Evolutionary conservation across 2,329 filamentous ascomycete species (phyloP).

Genomic region (Colletotrichum sp.): DNA sequence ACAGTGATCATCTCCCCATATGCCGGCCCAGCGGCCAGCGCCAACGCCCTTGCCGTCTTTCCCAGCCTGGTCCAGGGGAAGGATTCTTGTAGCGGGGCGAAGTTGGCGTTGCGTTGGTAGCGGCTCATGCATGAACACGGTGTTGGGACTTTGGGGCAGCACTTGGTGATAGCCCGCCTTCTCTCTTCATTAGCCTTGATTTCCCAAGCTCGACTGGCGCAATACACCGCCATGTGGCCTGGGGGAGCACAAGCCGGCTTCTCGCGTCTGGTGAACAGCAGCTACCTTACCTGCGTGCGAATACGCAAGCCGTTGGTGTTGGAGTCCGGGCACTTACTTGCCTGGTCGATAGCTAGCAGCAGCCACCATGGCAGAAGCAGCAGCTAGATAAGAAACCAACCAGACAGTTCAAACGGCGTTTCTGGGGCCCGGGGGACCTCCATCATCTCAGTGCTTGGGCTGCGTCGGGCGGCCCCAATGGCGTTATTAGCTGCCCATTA

Average conservation of each 20-base stretch:
- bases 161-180: neutral
- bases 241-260: neutral
- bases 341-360: neutral
- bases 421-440: neutral
- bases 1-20: neutral
- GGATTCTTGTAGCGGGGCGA: conserved; percentile 1
- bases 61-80: neutral
- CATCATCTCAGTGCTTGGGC: neutral
- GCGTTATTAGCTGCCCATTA: conserved; percentile 6
- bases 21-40: neutral
- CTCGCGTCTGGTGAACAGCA: neutral
- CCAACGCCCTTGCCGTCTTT: neutral
- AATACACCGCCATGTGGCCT: neutral
- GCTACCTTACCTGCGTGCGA: neutral
- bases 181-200: neutral
- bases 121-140: conserved; percentile 2
- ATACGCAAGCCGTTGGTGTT: neutral
- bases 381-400: neutral
- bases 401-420: conserved; percentile 9
- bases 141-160: neutral
- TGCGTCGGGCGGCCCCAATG: conserved; percentile 1
- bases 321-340: neutral
- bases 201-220: neutral
- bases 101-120: neutral
- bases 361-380: neutral